Base-by-base conservation (phyloP, 1,139 yeast genomes). In the Debaryomyces subglobosus region DNA sequence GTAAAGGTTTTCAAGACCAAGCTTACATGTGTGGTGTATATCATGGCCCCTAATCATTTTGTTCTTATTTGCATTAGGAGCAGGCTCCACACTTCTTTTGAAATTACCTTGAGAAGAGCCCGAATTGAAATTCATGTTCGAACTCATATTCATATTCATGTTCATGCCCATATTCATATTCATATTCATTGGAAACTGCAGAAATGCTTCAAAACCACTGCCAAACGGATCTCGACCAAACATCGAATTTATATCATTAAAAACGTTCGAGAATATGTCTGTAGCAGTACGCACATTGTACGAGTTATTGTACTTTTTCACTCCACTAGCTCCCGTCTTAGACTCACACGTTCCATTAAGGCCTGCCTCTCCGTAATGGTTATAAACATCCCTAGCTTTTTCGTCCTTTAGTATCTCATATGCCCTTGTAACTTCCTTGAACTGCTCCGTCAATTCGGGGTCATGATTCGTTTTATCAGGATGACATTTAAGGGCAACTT, bases 381-480 rank as follows among this genome's bases (percentile, higher is more conserved):
- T 79, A 53, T 76, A 76, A 0, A 71, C 56, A 13, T 55, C 57
- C 29, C 81, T 52, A 25, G 61, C 54, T 13, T 56, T 61, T 4
- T 55, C 52, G 50, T 76, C 79, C 46, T 65, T 63, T 27, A 76
- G 56, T 2, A 75, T 62, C 56, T 74, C 79, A 53, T 75, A 76
- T 1, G 80, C 79, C 43, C 70, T 58, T 1, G 78, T 74, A 49
- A 73, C 65, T 46, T 67, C 75, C 57, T 76, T 76, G 57, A 76
- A 76, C 54, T 63, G 65, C 54, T 76, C 80, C 1, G 80, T 75
- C 35, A 73, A 57, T 45, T 63, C 68, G 1, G 77, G 76, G 52
- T 76, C 68, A 51, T 72, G 79, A 54, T 74, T 75, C 13, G 78
- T 76, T 54, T 76, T 76, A 55, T 76, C 81, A 1, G 81, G 81